These are phyloP conservation scores for Saccharomycopsis fermentans DNA, from an alignment of 805 yeast species.

Conservation along the genomic window DNA sequence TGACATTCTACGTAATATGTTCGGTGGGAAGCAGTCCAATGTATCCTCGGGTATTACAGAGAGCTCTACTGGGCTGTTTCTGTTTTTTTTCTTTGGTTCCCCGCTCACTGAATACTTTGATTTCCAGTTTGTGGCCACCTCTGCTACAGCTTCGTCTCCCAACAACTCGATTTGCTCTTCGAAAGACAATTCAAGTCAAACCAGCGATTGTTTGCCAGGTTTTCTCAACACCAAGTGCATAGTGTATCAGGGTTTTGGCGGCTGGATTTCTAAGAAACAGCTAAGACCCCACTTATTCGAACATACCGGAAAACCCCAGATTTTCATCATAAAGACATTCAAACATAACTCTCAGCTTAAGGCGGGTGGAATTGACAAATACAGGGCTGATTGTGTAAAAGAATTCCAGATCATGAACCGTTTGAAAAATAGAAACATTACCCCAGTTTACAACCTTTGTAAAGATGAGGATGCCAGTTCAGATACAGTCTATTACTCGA, in stretches of 20 bases:
- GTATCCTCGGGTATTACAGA: too few species aligned
- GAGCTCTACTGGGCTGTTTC: neutral
- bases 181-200: too few species aligned
- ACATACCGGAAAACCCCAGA: neutral
- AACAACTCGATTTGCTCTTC: too few species aligned
- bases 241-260: conserved; percentile 16
- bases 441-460: conserved; percentile 16
- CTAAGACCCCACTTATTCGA: neutral
- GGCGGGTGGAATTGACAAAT: neutral
- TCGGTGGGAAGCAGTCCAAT: neutral
- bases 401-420: conserved; percentile 18
- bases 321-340: conserved; percentile 13
- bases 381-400: conserved; percentile 9
- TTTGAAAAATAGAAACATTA: conserved; percentile 14
- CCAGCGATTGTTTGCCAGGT: conserved; percentile 3
- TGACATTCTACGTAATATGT: neutral
- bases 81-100: neutral
- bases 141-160: neutral
- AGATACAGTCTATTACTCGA: conserved; percentile 10
- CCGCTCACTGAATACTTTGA: neutral
- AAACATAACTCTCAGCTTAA: neutral
- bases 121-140: too few species aligned
- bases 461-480: conserved; percentile 4
- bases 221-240: conserved; percentile 12
- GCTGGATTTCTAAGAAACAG: conserved; percentile 14